These are phyloP conservation scores for Wickerhamomyces mucosus DNA, from an alignment of 805 yeast species.

Conservation along the genomic window DNA sequence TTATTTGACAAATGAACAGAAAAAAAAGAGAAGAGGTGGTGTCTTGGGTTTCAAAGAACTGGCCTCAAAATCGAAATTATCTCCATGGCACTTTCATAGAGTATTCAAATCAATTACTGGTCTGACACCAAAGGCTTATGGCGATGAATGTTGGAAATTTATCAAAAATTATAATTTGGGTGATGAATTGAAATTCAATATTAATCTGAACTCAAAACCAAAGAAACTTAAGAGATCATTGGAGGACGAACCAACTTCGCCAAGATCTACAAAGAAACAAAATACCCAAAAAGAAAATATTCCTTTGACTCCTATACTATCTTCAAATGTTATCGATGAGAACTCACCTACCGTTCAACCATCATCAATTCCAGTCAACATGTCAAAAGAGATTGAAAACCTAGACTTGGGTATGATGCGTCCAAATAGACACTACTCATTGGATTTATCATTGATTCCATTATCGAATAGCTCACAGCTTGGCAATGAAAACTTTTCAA, in stretches of 20 bases:
- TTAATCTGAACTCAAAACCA: not conserved
- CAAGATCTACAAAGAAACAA: constrained; percentile 2
- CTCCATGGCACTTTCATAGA: constrained; percentile 92
- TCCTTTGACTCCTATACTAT: too few relatives aligned
- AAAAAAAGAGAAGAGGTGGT: constrained; percentile 63
- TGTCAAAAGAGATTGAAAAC: too few relatives aligned
- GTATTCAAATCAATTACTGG: constrained; percentile 84
- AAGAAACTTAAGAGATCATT: not conserved
- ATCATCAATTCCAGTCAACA: too few relatives aligned
- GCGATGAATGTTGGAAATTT: constrained; percentile 69
- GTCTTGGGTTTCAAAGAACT: constrained; percentile 78
- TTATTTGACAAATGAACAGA: constrained; percentile 20
- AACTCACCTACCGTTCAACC: too few relatives aligned
- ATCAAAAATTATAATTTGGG: constrained; percentile 26
- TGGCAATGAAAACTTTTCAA: too few relatives aligned
- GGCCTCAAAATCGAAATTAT: constrained; percentile 72
- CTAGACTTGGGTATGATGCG: too few relatives aligned
- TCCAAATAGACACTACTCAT: not conserved
- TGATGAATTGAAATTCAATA: not conserved
- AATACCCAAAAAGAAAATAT: too few relatives aligned
- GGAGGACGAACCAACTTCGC: constrained; percentile 1
- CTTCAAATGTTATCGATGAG: too few relatives aligned
- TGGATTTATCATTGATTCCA: not conserved
- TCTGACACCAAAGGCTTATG: constrained; percentile 80
- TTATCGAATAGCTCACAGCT: too few relatives aligned